Percentiles rank a stretch among this genome's conserved stretches.
Conservation (phyloP, 495 filamentous ascomycete species). For the Lepraria neglecta region DNA sequence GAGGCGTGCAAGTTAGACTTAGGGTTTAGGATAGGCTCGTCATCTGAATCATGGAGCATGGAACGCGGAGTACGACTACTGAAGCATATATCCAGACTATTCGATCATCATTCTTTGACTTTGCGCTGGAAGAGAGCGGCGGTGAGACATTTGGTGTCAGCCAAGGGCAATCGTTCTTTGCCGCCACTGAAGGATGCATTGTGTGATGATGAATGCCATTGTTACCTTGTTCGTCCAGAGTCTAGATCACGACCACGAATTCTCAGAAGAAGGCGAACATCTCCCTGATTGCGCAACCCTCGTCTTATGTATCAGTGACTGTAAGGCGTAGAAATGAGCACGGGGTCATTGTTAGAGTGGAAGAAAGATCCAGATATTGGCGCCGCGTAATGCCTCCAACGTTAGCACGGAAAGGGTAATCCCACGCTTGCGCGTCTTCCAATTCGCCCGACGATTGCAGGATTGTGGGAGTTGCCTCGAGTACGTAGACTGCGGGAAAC, state of each 20-base stretch:
- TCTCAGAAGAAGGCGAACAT: not conserved
- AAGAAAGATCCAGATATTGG: not conserved
- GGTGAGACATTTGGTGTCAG: not conserved
- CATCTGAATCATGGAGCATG: too few species aligned
- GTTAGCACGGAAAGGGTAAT: not conserved
- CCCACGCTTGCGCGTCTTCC: constrained; percentile 7
- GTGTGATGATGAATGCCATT: not conserved
- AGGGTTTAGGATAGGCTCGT: too few species aligned
- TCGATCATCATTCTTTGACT: too few species aligned
- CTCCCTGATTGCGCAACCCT: not conserved
- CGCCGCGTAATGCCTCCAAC: not conserved
- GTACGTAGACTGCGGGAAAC: not conserved
- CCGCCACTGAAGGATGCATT: not conserved
- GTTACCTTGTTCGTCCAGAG: not conserved
- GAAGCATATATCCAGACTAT: too few species aligned
- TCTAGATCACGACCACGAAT: not conserved
- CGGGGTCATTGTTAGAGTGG: not conserved
- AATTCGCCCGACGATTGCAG: not conserved
- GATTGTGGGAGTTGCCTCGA: not conserved
- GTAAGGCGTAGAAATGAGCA: constrained; percentile 2
- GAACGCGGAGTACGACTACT: too few species aligned
- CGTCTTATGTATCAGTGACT: not conserved
- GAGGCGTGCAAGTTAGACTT: too few species aligned
- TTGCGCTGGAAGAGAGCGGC: not conserved
- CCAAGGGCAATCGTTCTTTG: not conserved